phyloP scores from a whole-genome alignment of 2,329 filamentous ascomycete genomes.

The Colletotrichum destructivum region DNA sequence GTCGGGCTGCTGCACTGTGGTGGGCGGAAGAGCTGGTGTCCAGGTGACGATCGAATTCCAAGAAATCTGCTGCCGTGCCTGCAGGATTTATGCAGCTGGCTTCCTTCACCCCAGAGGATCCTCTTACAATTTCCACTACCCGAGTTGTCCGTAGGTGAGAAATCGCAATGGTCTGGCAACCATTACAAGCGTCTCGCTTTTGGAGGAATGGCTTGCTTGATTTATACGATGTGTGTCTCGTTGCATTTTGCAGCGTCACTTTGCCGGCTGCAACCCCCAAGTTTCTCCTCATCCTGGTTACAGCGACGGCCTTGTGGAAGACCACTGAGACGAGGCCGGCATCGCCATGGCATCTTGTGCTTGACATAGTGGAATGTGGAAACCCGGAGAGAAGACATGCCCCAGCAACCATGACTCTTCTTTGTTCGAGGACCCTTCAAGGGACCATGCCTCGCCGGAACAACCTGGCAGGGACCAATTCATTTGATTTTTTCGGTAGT shows the following conservation, averaged over 20 bases:
- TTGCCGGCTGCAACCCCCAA: constrained; percentile 13
- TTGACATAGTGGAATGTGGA: neutral
- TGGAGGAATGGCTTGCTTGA: constrained; percentile 16
- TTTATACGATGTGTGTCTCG: constrained; percentile 8
- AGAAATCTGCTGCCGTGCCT: constrained; percentile 18
- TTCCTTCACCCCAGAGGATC: constrained; percentile 24
- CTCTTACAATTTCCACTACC: constrained; percentile 15
- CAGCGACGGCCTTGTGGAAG: constrained; percentile 1
- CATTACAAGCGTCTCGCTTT: neutral
- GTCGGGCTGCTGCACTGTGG: neutral
- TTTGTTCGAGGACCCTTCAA: neutral
- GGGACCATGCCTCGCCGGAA: constrained; percentile 28
- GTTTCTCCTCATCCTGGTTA: constrained; percentile 20
- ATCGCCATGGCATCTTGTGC: constrained; percentile 21
- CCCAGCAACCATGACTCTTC: neutral
- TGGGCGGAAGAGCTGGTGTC: neutral
- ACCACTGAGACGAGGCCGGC: neutral
- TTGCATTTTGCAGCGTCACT: constrained; percentile 2
- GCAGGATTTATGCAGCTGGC: constrained; percentile 22
- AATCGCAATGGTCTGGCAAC: constrained; percentile 5
- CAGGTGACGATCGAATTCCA: constrained; percentile 28
- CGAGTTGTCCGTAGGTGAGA: constrained; percentile 20
- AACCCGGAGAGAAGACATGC: neutral
- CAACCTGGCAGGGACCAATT: constrained; percentile 18
- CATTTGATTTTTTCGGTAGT: constrained; percentile 21